Evolutionary conservation across 768 basidiomycete genomes (phyloP).

Genomic region (Lactarius hatsudake): DNA sequence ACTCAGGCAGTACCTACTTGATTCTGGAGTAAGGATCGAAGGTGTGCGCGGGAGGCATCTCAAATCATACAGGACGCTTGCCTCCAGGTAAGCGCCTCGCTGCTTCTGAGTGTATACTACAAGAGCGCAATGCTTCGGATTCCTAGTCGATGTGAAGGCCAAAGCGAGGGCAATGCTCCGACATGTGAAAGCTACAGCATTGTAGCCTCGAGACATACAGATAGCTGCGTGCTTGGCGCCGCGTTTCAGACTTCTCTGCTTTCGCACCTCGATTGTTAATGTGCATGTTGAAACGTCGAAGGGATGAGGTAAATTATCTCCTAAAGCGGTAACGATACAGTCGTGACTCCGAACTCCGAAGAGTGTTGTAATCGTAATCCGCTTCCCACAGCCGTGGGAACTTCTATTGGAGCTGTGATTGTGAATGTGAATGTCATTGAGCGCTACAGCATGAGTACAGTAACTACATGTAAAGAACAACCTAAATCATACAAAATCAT

Average conservation of each 20-base stretch:
- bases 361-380: background rate
- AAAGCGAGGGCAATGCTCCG: background rate
- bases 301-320: too few relatives aligned
- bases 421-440: too few relatives aligned
- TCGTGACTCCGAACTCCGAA: too few relatives aligned
- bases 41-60: background rate
- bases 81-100: background rate
- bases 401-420: background rate
- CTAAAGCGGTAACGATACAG: too few relatives aligned
- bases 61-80: background rate
- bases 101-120: background rate
- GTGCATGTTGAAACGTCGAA: background rate
- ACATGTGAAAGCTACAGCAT: background rate
- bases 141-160: too few relatives aligned
- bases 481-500: background rate
- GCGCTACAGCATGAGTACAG: background rate
- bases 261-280: background rate
- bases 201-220: background rate
- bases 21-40: too few relatives aligned
- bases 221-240: background rate
- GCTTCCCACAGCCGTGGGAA: background rate
- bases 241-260: background rate
- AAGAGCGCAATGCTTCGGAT: background rate
- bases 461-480: background rate
- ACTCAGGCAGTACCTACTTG: too few relatives aligned